Evolutionary conservation across 176 grass and related monocot species (phyloP).

Genomic region (Poa annua): DNA sequence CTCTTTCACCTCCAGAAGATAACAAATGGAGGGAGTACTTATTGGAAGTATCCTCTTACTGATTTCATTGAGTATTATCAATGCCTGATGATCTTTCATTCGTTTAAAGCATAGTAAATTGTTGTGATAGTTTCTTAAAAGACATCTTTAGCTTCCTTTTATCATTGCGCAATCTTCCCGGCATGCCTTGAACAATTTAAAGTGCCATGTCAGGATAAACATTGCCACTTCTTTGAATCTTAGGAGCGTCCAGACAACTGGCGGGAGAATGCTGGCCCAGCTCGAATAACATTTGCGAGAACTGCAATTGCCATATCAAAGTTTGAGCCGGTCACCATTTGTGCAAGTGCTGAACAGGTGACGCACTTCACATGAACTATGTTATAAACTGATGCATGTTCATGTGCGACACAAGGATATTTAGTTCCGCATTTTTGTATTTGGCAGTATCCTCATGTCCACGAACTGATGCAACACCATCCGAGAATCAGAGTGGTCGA

Average conservation of each 20-base stretch:
- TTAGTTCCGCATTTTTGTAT: constrained; percentile 8
- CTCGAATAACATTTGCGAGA: constrained; percentile 56
- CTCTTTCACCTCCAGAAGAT: background rate
- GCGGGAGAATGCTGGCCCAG: constrained; percentile 69
- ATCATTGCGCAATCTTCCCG: background rate
- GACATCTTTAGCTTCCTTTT: background rate
- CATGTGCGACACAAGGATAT: background rate
- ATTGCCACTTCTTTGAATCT: constrained; percentile 31
- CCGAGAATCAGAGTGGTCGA: constrained; percentile 83
- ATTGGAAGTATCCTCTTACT: background rate
- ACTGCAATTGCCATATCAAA: constrained; percentile 75
- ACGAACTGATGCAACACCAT: constrained; percentile 55
- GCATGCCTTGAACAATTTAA: constrained; percentile 4
- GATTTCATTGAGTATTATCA: background rate
- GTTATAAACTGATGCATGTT: background rate
- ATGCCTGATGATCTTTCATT: background rate
- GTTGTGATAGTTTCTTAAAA: background rate
- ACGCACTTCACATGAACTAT: background rate
- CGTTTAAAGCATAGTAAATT: background rate
- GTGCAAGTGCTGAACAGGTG: constrained; percentile 74
- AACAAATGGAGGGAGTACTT: background rate
- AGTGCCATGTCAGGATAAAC: background rate
- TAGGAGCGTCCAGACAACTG: constrained; percentile 94
- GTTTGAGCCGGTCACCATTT: constrained; percentile 83
- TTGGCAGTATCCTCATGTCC: constrained; percentile 61